A percentile compares a stretch with the other conserved stretches of the same genome.
These are phyloP conservation scores for Trametes elegans DNA, from an alignment of 768 basidiomycete genomes.

Conservation along the genomic window DNA sequence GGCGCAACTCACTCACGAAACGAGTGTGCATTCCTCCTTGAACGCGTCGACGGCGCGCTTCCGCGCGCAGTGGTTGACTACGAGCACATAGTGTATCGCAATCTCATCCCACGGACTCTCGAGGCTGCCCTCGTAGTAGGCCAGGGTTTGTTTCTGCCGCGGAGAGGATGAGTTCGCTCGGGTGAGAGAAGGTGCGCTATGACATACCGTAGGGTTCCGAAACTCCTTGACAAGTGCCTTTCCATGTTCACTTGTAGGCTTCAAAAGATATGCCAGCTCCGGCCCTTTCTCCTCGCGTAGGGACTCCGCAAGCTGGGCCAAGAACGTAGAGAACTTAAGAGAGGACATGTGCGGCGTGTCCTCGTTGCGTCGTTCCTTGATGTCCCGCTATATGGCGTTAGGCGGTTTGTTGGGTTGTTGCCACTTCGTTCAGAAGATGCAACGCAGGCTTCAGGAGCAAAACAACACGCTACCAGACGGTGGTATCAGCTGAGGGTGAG, in stretches of 20 bases:
- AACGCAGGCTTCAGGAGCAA: too few relatives aligned
- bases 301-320: constrained; percentile 59
- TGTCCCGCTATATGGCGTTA: too few relatives aligned
- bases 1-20: constrained; percentile 55
- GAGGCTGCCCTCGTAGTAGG: constrained; percentile 60
- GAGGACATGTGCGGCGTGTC: constrained; percentile 12
- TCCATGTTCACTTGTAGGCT: constrained; percentile 74
- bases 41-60: constrained; percentile 71
- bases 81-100: constrained; percentile 77
- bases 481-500: too few relatives aligned
- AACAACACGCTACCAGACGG: too few relatives aligned
- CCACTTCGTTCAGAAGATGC: neutral
- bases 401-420: too few relatives aligned
- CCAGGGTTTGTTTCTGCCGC: constrained; percentile 29
- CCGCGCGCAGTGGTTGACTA: constrained; percentile 67
- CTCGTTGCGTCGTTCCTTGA: too few relatives aligned
- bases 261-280: constrained; percentile 69
- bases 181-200: neutral
- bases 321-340: constrained; percentile 55
- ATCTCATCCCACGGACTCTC: constrained; percentile 84
- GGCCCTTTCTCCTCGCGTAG: constrained; percentile 63
- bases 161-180: neutral
- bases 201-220: constrained; percentile 50
- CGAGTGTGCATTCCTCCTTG: constrained; percentile 72
- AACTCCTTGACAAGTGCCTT: constrained; percentile 75